Conservation (phyloP, 2,329 filamentous ascomycete species). For the Apiospora sp. region DNA sequence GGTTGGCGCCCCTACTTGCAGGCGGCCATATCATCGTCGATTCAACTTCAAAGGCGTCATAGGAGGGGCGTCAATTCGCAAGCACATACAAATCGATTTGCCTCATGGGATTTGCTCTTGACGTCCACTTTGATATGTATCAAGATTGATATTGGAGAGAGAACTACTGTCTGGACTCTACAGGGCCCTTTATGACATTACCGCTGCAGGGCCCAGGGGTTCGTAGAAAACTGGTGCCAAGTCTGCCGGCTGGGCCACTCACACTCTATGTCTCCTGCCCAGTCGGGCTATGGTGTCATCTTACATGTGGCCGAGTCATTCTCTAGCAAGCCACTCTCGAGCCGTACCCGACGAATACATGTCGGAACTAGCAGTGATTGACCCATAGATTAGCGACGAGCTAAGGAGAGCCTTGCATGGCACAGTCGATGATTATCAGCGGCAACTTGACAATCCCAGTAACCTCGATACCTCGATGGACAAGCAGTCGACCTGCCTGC, state of each 20-base stretch:
- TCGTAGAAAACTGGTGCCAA: constrained; percentile 7
- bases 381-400: constrained; percentile 20
- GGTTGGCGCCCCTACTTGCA: background rate
- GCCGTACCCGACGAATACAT: constrained; percentile 22
- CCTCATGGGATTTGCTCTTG: background rate
- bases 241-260: constrained; percentile 22
- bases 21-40: constrained; percentile 8
- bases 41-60: background rate
- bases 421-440: constrained; percentile 8
- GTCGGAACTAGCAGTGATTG: constrained; percentile 21
- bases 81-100: background rate
- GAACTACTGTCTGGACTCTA: background rate
- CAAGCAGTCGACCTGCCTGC: background rate
- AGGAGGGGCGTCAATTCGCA: background rate
- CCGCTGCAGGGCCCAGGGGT: constrained; percentile 15
- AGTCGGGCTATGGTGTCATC: constrained; percentile 24
- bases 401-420: constrained; percentile 21
- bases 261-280: constrained; percentile 17
- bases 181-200: background rate
- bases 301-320: constrained; percentile 24
- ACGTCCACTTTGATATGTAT: constrained; percentile 10
- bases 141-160: background rate
- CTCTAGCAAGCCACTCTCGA: constrained; percentile 10
- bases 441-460: background rate
- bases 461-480: constrained; percentile 17